A percentile compares a stretch with the other conserved stretches of the same genome.
Evolutionary conservation across 139 green algal genomes (phyloP).

Genomic region (Chlamydomonas sphaeroides): DNA sequence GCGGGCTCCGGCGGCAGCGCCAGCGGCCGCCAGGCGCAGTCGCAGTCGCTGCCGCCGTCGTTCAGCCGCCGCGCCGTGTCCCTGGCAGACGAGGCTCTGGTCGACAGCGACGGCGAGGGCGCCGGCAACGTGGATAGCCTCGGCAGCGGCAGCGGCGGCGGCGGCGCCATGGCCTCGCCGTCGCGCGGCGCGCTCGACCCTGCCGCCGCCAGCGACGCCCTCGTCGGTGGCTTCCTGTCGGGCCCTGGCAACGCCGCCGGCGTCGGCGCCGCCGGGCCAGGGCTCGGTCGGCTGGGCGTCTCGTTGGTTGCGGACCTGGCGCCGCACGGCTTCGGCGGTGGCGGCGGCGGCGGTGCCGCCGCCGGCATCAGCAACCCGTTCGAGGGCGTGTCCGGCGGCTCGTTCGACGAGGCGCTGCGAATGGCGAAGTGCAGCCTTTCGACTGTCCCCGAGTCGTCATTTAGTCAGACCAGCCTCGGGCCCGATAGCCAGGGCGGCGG

Average conservation of each 20-base stretch:
- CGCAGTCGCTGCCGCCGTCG: background rate
- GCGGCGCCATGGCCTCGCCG: too few relatives aligned
- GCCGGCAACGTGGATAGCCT: background rate
- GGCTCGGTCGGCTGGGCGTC: background rate
- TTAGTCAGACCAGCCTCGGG: background rate
- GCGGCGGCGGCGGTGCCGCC: background rate
- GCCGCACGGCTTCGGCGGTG: background rate
- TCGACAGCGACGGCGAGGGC: background rate
- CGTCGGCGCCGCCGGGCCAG: too few relatives aligned
- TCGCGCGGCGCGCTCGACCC: too few relatives aligned
- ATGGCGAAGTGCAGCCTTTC: constrained; percentile 1
- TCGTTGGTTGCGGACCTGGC: too few relatives aligned
- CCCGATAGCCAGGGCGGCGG: too few relatives aligned
- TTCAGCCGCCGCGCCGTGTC: background rate
- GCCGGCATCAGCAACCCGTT: background rate
- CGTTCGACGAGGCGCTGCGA: constrained; percentile 7
- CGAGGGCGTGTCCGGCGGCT: background rate
- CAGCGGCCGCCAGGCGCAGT: too few relatives aligned
- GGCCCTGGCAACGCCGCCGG: too few relatives aligned
- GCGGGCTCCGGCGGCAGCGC: too few relatives aligned
- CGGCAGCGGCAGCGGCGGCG: background rate
- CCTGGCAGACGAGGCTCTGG: background rate
- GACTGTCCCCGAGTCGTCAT: constrained; percentile 21
- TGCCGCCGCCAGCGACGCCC: too few relatives aligned
- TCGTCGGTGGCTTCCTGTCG: too few relatives aligned